Evolutionary conservation across 805 yeast species (phyloP), one percentile per base, ranked within the genome.

Genomic region (Priceomyces carsonii): DNA sequence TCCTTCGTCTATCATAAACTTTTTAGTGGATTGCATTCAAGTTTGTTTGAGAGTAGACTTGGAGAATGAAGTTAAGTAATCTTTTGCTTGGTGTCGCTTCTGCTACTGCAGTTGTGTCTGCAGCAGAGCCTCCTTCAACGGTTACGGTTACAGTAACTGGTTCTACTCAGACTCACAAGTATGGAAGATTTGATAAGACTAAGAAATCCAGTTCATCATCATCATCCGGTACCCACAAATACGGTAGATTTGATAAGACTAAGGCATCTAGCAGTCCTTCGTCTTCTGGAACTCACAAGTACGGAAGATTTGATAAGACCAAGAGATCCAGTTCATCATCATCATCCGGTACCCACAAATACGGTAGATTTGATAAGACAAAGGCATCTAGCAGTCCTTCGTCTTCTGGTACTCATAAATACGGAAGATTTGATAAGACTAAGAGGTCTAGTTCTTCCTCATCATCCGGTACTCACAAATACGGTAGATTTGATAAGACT

Each of bases 331-430:
- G 39, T 9, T 16, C 32, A n/a, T 16, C 43, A 8, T 24, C 18
- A 13, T 29, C 51, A 23, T 53, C 50, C 41, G 53, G 58, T 40
- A 77, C 82, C 31, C 80, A 79, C 66, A 71, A 59, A 42, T 66
- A 66, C 45, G 85, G 85, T 47, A 69, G 69, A 53, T 77, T 77
- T 53, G 66, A 76, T 68, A 71, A 75, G 60, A 75, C 50, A 64
- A 22, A 53, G 14, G 16, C 52, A 12, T 39, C 48, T 16, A 19
- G 51, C 9, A 23, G 34, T 12, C 27, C 45, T 8, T 23, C 35
- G 18, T 16, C 31, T 6, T 16, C 37, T 15, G 61, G 63, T 25
- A 53, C 65, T 38, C 63, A 55, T 52, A 50, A 40, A 33, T 45
- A 44, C 43, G 63, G 66, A 18, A 47, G 58, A 44, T 58, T 57